phyloP scores from a whole-genome alignment of 23 red algal species.

The Cyanidioschyzon merolae region DNA sequence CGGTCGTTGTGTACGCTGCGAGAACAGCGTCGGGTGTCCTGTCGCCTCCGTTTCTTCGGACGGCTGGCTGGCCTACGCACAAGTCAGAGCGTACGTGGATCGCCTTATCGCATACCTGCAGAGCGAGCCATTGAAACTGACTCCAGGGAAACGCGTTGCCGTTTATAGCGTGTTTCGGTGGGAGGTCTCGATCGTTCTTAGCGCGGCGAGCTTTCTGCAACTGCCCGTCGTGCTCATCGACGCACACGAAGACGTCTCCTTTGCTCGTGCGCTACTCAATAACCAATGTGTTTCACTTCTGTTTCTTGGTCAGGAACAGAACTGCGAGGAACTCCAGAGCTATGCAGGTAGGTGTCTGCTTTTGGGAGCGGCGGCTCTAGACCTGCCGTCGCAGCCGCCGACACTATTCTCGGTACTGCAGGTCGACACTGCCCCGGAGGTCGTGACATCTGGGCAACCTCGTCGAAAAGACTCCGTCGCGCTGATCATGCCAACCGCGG shows the following conservation, averaged over 20 bases:
- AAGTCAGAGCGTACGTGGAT: background rate
- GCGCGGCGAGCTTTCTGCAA: background rate
- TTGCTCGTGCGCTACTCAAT: background rate
- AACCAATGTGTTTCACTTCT: background rate
- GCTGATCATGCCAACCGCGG: background rate
- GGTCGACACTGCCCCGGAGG: background rate
- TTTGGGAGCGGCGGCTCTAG: background rate
- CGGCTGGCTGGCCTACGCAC: background rate
- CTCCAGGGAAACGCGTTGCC: background rate
- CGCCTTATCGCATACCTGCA: background rate
- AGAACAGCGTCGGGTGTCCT: background rate
- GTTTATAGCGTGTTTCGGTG: background rate
- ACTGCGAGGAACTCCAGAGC: background rate
- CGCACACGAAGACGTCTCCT: background rate
- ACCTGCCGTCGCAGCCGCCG: background rate
- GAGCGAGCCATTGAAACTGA: background rate
- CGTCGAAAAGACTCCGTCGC: no score
- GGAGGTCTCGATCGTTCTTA: background rate
- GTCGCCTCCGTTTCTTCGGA: background rate
- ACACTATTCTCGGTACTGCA: background rate
- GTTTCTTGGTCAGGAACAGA: slow-evolving; percentile 3
- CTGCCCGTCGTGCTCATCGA: background rate
- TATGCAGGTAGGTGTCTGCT: background rate
- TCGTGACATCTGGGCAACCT: no score
- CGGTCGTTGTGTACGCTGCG: background rate